Evolutionary conservation across 1,284 basidiomycete genomes (phyloP), one percentile per base, ranked within the genome.

Genomic region (Heterobasidion parviporum): DNA sequence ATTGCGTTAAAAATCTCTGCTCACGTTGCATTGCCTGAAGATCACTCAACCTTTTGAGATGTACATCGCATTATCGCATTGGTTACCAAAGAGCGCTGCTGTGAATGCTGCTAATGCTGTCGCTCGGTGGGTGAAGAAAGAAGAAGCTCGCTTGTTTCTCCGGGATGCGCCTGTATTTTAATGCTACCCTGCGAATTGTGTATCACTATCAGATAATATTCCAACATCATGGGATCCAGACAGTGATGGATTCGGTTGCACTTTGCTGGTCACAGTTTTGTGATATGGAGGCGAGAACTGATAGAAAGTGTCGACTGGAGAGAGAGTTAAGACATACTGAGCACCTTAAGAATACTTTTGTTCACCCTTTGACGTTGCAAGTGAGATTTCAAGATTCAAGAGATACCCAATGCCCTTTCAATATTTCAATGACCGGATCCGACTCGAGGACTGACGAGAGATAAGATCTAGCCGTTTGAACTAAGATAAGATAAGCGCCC

Each of bases 31-130:
- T 32, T 45, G 43, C 50, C 34, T 56, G 14, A 55, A 97, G 95
- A 89, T 95, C 59, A 98, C 94, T 0, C 85, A 91, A 62, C 85
- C 87, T 0, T 98, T 98, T 65, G 95, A 98, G 69, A 71, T 99
- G 18, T 98, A 98, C 67, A 70, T 98, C 53, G 77, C 89, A 0
- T 71, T 96, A 8, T 89, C 91, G 2, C 91, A 94, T 2, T 77
- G 82, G 52, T 67, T 98, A 52, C 87, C 93, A 1, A 97, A 98
- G 75, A 84, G 82, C 52, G 91, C 90, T 0, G 85, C 85, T 0
- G 85, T 97, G 8, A 82, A 85, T 15, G 87, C 92, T 1, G 96
- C 95, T 8, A 96, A 98, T 67, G 78, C 86, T 0, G 85, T 98
- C 34, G 87, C 87, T 15, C 78, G 86, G 41, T 99, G 96, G 95